Evolutionary conservation across 2,329 filamentous ascomycete species (phyloP).

Genomic region (Curvularia verruculosa): DNA sequence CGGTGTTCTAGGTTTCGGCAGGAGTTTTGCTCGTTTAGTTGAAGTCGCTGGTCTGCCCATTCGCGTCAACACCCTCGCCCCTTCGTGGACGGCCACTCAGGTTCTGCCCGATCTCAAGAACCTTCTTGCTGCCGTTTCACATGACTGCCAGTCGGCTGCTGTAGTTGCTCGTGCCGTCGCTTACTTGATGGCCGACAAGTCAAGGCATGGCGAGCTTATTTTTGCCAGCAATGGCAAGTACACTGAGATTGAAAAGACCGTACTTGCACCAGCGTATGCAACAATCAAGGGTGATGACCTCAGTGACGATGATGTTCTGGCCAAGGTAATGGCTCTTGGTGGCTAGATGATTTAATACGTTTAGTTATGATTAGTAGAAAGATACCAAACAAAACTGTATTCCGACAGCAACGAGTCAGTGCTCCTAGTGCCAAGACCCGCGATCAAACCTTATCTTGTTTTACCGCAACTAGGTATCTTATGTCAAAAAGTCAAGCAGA

Average conservation of each 20-base stretch:
- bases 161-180: slow-evolving; percentile 58
- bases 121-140: slow-evolving; percentile 46
- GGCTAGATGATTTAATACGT: slow-evolving; percentile 1
- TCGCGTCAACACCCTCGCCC: slow-evolving; percentile 62
- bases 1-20: slow-evolving; percentile 60
- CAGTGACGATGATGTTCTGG: slow-evolving; percentile 31
- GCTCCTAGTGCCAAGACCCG: neutral
- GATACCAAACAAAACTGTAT: neutral
- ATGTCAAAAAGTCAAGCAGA: neutral
- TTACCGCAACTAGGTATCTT: neutral
- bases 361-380: neutral
- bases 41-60: slow-evolving; percentile 52
- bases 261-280: slow-evolving; percentile 28
- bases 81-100: slow-evolving; percentile 61
- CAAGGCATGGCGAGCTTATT: slow-evolving; percentile 60
- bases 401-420: neutral
- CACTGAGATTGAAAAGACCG: slow-evolving; percentile 60
- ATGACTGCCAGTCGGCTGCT: slow-evolving; percentile 51
- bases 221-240: slow-evolving; percentile 58
- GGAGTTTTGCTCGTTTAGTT: slow-evolving; percentile 54
- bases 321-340: slow-evolving; percentile 23
- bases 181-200: slow-evolving; percentile 57
- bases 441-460: neutral
- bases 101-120: slow-evolving; percentile 55
- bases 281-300: slow-evolving; percentile 24